Evolutionary conservation across 257 asterid species (phyloP).

Genomic region (Dorcoceras hygrometricum): DNA sequence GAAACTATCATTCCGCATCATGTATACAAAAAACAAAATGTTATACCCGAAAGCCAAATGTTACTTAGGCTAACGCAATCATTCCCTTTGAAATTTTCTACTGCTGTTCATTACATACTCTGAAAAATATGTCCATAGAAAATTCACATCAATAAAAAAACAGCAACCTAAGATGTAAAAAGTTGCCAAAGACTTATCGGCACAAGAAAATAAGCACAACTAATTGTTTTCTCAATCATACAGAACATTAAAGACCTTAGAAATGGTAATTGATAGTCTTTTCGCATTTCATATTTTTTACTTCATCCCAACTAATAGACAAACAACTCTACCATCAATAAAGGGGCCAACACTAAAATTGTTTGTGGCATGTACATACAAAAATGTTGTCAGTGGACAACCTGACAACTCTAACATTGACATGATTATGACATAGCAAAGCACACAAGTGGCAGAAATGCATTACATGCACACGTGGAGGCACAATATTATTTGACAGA

Average conservation of each 20-base stretch:
- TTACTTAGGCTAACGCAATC: neutral
- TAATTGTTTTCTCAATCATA: too few species aligned
- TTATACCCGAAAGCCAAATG: neutral
- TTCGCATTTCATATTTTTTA: too few species aligned
- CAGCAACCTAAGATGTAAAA: neutral
- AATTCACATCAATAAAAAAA: neutral
- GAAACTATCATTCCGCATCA: neutral
- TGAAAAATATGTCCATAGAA: neutral
- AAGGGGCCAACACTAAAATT: neutral
- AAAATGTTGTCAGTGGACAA: neutral
- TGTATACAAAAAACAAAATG: neutral
- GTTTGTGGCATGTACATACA: neutral
- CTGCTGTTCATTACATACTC: too few species aligned
- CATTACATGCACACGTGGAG: neutral
- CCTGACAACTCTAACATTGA: neutral
- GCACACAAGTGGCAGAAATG: neutral
- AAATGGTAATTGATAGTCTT: neutral
- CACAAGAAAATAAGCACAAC: neutral
- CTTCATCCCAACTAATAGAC: too few species aligned
- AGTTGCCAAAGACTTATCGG: neutral
- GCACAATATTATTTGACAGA: slow-evolving; percentile 1
- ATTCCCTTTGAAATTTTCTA: neutral
- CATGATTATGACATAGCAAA: slow-evolving; percentile 4
- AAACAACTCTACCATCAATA: too few species aligned
- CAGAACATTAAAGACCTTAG: slow-evolving; percentile 1